Base-by-base conservation (phyloP, 2,329 filamentous ascomycete species). In the Sporothrix inflata region DNA sequence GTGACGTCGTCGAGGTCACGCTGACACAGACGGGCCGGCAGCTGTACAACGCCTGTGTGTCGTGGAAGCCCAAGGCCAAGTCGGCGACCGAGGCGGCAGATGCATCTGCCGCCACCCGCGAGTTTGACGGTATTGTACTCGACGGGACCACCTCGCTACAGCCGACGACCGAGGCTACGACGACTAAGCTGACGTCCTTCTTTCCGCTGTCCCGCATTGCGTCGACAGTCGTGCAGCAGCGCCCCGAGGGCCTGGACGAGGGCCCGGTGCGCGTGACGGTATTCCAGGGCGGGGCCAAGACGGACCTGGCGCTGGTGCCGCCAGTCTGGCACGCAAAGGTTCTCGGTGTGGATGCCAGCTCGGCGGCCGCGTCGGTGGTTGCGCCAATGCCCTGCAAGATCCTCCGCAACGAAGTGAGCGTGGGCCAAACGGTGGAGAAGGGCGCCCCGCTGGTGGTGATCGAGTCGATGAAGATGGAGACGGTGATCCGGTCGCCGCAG, bases 341-440 rank as follows among this genome's bases (percentile, higher is more conserved):
- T 0, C 85, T 98, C 8, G 94, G 95, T 0, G 83, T 92, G 74
- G 73, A 74, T 45, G 47, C 45, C 51, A 94, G 93, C 80, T 93
- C 97, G 78, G 87, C 88, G 0, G 86, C 90, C 7, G 94, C 95
- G 73, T 96, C 92, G 70, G 94, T 98, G 1, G 86, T 93, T 30
- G 94, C 96, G 27, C 96, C 96, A 0, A 99, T 99, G 96, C 96
- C 96, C 1, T 98, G 96, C 83, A 98, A 98, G 83, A 91, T 99
- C 34, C 83, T 99, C 74, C 90, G 93, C 75, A 96, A 98, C 65
- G 93, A 97, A 81, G 94, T 98, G 0, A 83, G 86, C 38, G 94
- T 94, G 76, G 96, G 96, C 0, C 89, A 97, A 75, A 83, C 82
- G 63, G 96, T 99, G 19, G 90, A 90, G 79, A 97, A 95, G 83